These are phyloP conservation scores for Colletotrichum liaoningense DNA, from an alignment of 2,329 filamentous ascomycete species.

Conservation along the genomic window DNA sequence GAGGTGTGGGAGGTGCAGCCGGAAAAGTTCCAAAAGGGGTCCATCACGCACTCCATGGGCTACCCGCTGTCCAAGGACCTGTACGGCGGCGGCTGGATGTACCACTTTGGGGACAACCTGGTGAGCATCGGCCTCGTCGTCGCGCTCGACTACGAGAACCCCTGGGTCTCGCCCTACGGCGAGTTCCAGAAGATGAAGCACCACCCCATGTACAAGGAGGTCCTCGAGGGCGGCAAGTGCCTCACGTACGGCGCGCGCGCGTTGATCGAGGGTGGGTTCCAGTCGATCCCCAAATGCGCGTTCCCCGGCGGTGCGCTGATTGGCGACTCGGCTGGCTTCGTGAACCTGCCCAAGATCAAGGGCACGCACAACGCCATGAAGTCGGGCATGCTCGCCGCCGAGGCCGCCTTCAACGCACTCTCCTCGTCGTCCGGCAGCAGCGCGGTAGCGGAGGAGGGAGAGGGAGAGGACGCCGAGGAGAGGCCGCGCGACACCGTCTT, in stretches of 20 bases:
- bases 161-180: constrained; percentile 93
- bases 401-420: constrained; percentile 87
- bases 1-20: constrained; percentile 98
- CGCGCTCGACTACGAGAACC: constrained; percentile 94
- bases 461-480: constrained; percentile 10
- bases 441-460: constrained; percentile 45
- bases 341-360: constrained; percentile 99
- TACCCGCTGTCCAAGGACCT: constrained; percentile 90
- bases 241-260: constrained; percentile 95
- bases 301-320: constrained; percentile 97
- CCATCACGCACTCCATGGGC: constrained; percentile 90
- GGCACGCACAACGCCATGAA: constrained; percentile 98
- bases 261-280: constrained; percentile 93
- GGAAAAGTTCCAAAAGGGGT: constrained; percentile 88
- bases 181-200: constrained; percentile 99
- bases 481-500: constrained; percentile 80
- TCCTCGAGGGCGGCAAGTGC: constrained; percentile 96
- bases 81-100: constrained; percentile 99
- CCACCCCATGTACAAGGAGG: constrained; percentile 87
- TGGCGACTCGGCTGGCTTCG: constrained; percentile 94
- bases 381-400: constrained; percentile 94
- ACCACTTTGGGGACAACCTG: constrained; percentile 98
- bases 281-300: constrained; percentile 96
- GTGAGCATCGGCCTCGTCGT: constrained; percentile 93
- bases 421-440: not conserved